Evolutionary conservation across 176 grass and related monocot species (phyloP).

Genomic region (Oropetium thomaeum): DNA sequence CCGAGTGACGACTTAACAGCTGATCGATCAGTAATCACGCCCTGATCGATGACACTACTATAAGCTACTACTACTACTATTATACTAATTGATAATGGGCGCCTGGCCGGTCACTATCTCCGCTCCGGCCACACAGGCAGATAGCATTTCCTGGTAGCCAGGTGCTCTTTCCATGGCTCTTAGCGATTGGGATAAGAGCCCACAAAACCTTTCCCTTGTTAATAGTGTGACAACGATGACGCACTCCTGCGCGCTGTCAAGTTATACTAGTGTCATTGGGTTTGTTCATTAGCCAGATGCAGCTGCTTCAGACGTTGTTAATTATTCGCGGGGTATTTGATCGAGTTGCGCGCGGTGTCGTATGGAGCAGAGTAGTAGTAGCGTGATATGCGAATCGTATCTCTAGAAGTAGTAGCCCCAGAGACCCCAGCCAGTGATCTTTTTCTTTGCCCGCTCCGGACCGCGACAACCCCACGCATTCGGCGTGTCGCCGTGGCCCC

Average conservation of each 20-base stretch:
- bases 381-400: not conserved
- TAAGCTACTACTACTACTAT: not conserved
- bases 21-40: not conserved
- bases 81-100: not conserved
- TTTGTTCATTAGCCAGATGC: not conserved
- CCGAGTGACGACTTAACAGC: not conserved
- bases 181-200: constrained; percentile 14
- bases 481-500: constrained; percentile 26
- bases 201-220: not conserved
- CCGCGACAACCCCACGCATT: constrained; percentile 40
- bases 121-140: not conserved
- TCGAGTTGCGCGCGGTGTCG: not conserved
- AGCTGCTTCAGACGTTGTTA: not conserved
- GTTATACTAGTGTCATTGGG: not conserved
- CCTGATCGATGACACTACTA: too few relatives aligned
- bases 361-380: not conserved
- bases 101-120: constrained; percentile 25
- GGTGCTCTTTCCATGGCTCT: not conserved
- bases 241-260: constrained; percentile 10
- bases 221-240: not conserved
- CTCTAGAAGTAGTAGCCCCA: constrained; percentile 31
- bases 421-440: constrained; percentile 14
- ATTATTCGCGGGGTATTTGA: too few relatives aligned
- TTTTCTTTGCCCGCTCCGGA: constrained; percentile 33
- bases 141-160: constrained; percentile 16